Conservation (phyloP, 2,329 filamentous ascomycete species). For the Penicillium vulpinum region DNA sequence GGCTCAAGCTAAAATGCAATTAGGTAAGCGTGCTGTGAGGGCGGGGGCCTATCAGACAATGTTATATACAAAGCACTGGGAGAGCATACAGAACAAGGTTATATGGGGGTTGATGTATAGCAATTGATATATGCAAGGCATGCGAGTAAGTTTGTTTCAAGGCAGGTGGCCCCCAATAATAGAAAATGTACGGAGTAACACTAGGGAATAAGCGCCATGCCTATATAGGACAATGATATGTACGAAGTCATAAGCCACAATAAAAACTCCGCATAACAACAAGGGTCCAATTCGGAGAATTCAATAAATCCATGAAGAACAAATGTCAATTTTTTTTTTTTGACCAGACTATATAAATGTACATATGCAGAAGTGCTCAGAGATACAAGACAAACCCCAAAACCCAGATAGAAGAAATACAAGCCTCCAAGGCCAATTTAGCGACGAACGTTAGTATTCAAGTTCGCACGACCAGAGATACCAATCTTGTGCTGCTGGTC, state of each 20-base stretch:
- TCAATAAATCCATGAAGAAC: background rate
- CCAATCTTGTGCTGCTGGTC: conserved; percentile 75
- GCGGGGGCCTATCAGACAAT: conserved; percentile 7
- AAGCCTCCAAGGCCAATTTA: conserved; percentile 9
- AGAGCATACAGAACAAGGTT: background rate
- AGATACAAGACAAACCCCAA: conserved; percentile 13
- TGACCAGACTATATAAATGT: conserved; percentile 21
- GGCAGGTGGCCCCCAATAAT: background rate
- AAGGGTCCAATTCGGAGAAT: background rate
- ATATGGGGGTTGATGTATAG: background rate
- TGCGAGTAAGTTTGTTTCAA: background rate
- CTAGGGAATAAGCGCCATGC: background rate
- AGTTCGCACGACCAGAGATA: conserved; percentile 75
- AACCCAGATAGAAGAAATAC: conserved; percentile 9
- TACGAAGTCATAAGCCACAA: background rate
- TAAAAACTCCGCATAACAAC: background rate
- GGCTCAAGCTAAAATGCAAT: conserved; percentile 9
- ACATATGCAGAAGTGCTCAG: conserved; percentile 21
- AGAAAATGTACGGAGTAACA: background rate
- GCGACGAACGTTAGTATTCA: conserved; percentile 39
- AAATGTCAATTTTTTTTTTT: conserved; percentile 15
- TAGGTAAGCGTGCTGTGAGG: conserved; percentile 13
- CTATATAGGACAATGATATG: background rate
- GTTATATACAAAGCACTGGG: conserved; percentile 13
- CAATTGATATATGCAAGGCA: background rate